These are phyloP conservation scores for Elsinoe australis DNA, from an alignment of 2,329 filamentous ascomycete genomes.

Conservation along the genomic window DNA sequence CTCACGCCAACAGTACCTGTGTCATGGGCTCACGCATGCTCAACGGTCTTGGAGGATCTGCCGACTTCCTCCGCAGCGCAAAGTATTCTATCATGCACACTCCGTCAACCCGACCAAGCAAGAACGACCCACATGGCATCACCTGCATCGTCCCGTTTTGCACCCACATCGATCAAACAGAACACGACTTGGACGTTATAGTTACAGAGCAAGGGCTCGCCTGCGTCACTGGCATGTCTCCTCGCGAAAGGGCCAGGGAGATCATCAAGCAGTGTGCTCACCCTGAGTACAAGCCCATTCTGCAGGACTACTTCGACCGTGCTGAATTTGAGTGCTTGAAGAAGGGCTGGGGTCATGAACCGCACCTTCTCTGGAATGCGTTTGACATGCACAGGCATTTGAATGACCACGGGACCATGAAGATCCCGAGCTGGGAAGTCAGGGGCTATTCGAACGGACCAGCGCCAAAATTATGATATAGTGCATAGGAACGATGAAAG, in stretches of 20 bases:
- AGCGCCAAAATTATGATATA: too few relatives aligned
- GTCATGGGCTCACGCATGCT: constrained; percentile 85
- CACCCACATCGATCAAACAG: constrained; percentile 86
- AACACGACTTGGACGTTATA: constrained; percentile 84
- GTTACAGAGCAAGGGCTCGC: constrained; percentile 74
- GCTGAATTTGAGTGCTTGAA: constrained; percentile 78
- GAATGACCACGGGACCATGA: constrained; percentile 79
- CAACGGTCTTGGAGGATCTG: constrained; percentile 73
- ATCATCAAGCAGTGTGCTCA: constrained; percentile 85
- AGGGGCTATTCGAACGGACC: constrained; percentile 1
- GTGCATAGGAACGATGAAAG: too few relatives aligned
- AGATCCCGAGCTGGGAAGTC: constrained; percentile 58
- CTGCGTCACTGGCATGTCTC: constrained; percentile 73
- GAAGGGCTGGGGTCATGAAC: constrained; percentile 86
- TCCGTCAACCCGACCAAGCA: constrained; percentile 68
- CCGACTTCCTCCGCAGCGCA: constrained; percentile 68
- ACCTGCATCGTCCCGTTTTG: constrained; percentile 90
- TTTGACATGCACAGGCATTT: constrained; percentile 88
- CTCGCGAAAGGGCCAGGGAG: constrained; percentile 70
- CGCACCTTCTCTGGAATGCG: constrained; percentile 74
- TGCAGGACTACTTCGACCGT: constrained; percentile 74
- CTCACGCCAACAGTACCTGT: constrained; percentile 83
- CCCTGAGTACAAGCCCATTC: constrained; percentile 74
- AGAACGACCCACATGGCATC: constrained; percentile 74
- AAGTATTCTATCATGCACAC: constrained; percentile 95